A percentile compares a stretch with the other conserved stretches of the same genome.
Conservation (phyloP, 495 filamentous ascomycete genomes). For the Trichocladium uniseriatum region DNA sequence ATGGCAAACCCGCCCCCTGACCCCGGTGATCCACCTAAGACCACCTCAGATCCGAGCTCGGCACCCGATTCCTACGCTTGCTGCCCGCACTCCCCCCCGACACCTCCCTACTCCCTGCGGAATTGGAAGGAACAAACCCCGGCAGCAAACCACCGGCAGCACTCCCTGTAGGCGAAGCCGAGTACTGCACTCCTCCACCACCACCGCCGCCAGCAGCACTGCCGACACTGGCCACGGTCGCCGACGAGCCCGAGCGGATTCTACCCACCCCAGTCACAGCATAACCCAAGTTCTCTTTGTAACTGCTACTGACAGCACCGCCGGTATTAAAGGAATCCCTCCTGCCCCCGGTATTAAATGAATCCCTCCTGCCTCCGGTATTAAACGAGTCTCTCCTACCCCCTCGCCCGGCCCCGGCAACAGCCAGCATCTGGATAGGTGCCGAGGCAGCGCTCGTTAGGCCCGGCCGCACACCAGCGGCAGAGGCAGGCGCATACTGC, state of each 20-base stretch:
- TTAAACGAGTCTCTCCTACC: too few relatives aligned
- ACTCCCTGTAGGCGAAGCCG: constrained; percentile 15
- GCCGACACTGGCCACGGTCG: neutral
- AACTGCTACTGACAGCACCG: neutral
- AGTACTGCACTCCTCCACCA: constrained; percentile 4
- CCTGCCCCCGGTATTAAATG: neutral
- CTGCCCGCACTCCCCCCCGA: neutral
- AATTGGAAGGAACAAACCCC: neutral
- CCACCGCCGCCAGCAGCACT: neutral
- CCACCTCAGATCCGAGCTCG: constrained; percentile 26
- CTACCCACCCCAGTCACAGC: neutral
- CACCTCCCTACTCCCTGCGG: neutral
- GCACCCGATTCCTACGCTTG: constrained; percentile 14
- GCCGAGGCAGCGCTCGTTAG: constrained; percentile 14
- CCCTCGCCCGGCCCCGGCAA: neutral
- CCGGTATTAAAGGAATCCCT: constrained; percentile 1
- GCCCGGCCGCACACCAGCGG: constrained; percentile 23
- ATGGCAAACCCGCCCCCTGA: neutral
- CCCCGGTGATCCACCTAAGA: constrained; percentile 16
- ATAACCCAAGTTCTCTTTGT: constrained; percentile 4
- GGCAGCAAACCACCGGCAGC: neutral
- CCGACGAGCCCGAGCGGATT: constrained; percentile 10
- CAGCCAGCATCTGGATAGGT: neutral
- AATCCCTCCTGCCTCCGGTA: constrained; percentile 1
- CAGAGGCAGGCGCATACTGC: constrained; percentile 9